Percentiles rank a stretch among this genome's conserved stretches.
Evolutionary conservation across 208 protist genomes (phyloP).

Genomic region (Leishmania martiniquensis): DNA sequence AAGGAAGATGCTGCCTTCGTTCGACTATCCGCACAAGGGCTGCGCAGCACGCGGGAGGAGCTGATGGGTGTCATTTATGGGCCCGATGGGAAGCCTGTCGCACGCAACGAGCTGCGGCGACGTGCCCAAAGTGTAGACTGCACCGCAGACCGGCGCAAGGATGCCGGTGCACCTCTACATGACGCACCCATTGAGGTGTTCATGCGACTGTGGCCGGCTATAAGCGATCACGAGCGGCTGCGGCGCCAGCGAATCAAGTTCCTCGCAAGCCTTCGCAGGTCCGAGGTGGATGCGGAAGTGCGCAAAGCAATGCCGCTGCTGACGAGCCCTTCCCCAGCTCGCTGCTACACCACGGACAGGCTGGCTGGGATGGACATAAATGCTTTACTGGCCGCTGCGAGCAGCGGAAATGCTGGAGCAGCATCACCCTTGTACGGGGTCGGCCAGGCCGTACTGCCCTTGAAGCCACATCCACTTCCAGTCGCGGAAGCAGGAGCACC

Average conservation of each 20-base stretch:
- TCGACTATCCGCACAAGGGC: slow-evolving; percentile 45
- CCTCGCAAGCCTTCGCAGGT: slow-evolving; percentile 43
- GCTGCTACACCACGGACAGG: slow-evolving; percentile 17
- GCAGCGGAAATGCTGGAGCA: neutral
- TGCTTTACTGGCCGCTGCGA: slow-evolving; percentile 12
- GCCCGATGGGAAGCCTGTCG: slow-evolving; percentile 27
- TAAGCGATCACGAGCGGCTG: slow-evolving; percentile 84
- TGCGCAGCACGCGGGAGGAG: slow-evolving; percentile 57
- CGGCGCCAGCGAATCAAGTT: slow-evolving; percentile 76
- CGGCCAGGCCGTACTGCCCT: slow-evolving; percentile 21
- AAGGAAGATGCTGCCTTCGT: slow-evolving; percentile 60
- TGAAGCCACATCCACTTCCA: neutral
- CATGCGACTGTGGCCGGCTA: slow-evolving; percentile 79
- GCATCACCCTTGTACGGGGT: slow-evolving; percentile 18
- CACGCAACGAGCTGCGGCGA: slow-evolving; percentile 23
- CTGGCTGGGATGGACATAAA: neutral
- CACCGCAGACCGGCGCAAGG: neutral
- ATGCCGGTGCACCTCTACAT: slow-evolving; percentile 5
- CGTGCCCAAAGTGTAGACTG: slow-evolving; percentile 43
- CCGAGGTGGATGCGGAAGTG: slow-evolving; percentile 54
- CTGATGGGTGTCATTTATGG: slow-evolving; percentile 52
- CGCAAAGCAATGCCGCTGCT: slow-evolving; percentile 49
- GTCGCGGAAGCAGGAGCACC: neutral
- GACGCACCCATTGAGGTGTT: slow-evolving; percentile 79
- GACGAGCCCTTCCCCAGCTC: slow-evolving; percentile 25